Evolutionary conservation across 2,329 filamentous ascomycete genomes (phyloP), one percentile per base, ranked within the genome.

Genomic region (Reticulascus tulasneorum): DNA sequence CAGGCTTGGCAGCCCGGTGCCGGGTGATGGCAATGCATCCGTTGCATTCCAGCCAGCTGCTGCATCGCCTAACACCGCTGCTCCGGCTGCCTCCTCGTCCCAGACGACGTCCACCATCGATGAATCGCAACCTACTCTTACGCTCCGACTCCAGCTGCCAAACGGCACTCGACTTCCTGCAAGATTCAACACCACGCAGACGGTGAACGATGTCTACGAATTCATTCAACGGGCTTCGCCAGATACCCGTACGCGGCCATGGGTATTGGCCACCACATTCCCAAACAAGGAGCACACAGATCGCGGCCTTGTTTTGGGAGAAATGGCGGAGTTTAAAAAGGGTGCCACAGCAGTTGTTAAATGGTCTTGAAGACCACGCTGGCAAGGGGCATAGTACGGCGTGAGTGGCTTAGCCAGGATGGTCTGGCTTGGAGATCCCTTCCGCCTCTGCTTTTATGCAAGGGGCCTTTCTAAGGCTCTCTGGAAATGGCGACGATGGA

Each of bases 201-300:
- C 86, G 0, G 64, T 94, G 29, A 82, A 79, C 12, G 83, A 91
- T 47, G 73, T 94, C 8, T 91, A 93, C 58, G 67, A 71, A 8
- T 91, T 91, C 50, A 77, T 91, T 42, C 66, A 76, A 40, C 69
- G 73, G n/a, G 74, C 84, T 1, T 81, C 75, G 18, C 57, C 79
- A 0, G 71, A 71, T 7, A 73, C 75, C 32, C 64, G 66, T 20
- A 54, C 61, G 24, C 73, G 86, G n/a, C 50, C 71, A 5, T 93
- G 84, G 71, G 82, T 86, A 4, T 66, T 94, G 27, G 84, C 83
- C 46, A 93, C 86, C 0, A 91, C 86, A 0, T 93, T 93, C 59
- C 86, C 86, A 5, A 87, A 79, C 53, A 89, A 87, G 63, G 84
- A 91, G 35, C 75, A 91, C 45, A 80, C 73, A 3, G 84, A 93